Percentiles rank a stretch among this genome's conserved stretches.
Evolutionary conservation across 208 protist species (phyloP).

Genomic region (Phytomonas francai): DNA sequence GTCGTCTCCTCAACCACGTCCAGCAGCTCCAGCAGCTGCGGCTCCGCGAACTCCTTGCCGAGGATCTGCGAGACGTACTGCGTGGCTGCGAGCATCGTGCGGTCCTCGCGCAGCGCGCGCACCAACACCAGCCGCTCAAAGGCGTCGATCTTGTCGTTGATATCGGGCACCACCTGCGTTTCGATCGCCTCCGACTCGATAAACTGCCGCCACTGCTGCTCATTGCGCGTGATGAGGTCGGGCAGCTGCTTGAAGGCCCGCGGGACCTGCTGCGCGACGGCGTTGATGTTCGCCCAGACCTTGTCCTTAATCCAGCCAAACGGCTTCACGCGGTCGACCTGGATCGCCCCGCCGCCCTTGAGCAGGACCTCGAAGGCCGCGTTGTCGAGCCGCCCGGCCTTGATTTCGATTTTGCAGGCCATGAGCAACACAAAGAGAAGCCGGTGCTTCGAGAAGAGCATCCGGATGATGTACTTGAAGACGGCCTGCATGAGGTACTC

Average conservation of each 20-base stretch:
- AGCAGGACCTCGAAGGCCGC: constrained; percentile 90
- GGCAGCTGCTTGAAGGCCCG: constrained; percentile 93
- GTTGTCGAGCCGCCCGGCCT: constrained; percentile 65
- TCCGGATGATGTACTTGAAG: constrained; percentile 94
- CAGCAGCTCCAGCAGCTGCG: constrained; percentile 85
- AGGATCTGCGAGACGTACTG: constrained; percentile 90
- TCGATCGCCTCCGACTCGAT: constrained; percentile 95
- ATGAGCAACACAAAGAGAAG: constrained; percentile 95
- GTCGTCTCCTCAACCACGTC: constrained; percentile 86
- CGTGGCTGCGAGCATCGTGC: constrained; percentile 91
- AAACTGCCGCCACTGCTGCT: constrained; percentile 90
- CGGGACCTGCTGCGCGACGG: constrained; percentile 75
- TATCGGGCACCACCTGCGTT: constrained; percentile 80
- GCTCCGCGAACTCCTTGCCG: constrained; percentile 90
- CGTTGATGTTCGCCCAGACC: constrained; percentile 94
- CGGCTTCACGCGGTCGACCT: constrained; percentile 90
- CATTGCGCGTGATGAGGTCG: constrained; percentile 90
- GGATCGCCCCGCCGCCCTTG: constrained; percentile 93
- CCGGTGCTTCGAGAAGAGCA: constrained; percentile 97
- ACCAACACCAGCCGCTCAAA: constrained; percentile 95
- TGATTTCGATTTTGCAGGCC: constrained; percentile 95
- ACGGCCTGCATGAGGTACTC: constrained; percentile 90
- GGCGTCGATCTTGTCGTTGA: constrained; percentile 87
- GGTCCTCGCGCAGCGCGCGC: constrained; percentile 91
- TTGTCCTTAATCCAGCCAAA: constrained; percentile 93